Conservation (phyloP, 2,329 filamentous ascomycete species). For the Triangularia verruculosa region DNA sequence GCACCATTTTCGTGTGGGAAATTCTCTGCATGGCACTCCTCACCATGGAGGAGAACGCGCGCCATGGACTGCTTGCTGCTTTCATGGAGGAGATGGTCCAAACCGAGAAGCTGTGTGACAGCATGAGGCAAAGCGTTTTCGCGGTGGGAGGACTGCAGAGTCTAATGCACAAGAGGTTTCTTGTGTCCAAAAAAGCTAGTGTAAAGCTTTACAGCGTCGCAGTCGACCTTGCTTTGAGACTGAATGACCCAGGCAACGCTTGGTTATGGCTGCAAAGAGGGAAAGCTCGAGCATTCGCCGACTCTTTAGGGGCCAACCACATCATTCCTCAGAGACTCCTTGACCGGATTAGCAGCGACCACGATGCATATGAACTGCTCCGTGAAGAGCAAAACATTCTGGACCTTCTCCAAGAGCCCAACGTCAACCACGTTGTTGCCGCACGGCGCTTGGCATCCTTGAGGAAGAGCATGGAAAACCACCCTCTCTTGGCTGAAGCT, state of each 20-base stretch:
- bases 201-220: background rate
- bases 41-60: background rate
- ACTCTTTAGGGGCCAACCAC: background rate
- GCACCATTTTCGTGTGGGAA: background rate
- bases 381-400: background rate
- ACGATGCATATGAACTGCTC: background rate
- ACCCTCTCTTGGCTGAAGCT: background rate
- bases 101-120: background rate
- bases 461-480: background rate
- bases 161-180: background rate
- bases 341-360: background rate
- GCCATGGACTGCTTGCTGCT: background rate
- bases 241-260: background rate
- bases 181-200: background rate
- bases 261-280: background rate
- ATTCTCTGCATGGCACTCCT: background rate
- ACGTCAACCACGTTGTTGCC: background rate
- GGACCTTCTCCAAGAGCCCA: background rate
- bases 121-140: background rate
- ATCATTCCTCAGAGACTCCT: background rate
- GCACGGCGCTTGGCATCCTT: background rate
- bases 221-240: background rate
- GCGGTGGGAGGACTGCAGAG: background rate
- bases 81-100: background rate
- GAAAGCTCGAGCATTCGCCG: background rate